Conservation (phyloP, 164 flowering plant genomes). For the Magnolia kwangsiensis region DNA sequence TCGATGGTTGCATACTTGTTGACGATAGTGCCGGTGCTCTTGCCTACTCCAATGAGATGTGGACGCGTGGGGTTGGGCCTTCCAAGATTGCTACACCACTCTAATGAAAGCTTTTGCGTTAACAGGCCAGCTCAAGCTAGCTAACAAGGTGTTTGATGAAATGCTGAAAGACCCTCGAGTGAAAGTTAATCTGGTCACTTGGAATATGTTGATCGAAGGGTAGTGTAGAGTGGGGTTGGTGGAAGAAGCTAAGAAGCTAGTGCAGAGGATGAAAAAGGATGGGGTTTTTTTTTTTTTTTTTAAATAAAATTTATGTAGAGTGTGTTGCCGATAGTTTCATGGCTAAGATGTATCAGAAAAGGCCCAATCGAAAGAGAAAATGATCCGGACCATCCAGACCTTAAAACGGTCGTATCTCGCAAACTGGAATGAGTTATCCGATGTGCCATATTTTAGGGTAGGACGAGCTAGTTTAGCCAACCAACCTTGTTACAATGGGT, state of each 20-base stretch:
- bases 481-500: no score
- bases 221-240: slow-evolving; percentile 70
- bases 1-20: slow-evolving; percentile 77
- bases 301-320: no score
- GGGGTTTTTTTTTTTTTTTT: no score
- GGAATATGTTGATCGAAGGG: slow-evolving; percentile 94
- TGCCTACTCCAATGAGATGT: slow-evolving; percentile 82
- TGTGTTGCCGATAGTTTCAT: no score
- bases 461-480: no score
- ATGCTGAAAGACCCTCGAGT: slow-evolving; percentile 80
- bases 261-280: slow-evolving; percentile 62
- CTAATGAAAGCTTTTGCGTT: slow-evolving; percentile 89
- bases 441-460: no score
- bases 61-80: slow-evolving; percentile 71
- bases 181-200: slow-evolving; percentile 72
- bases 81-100: slow-evolving; percentile 91
- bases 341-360: no score
- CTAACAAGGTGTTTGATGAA: slow-evolving; percentile 75
- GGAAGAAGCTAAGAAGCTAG: slow-evolving; percentile 67
- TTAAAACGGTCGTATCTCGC: no score
- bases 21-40: slow-evolving; percentile 90
- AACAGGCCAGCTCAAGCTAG: slow-evolving; percentile 84
- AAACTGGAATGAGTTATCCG: no score
- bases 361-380: no score
- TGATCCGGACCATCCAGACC: no score